Conservation (phyloP, 1,139 yeast species). For the Taphrina wiesneri region DNA sequence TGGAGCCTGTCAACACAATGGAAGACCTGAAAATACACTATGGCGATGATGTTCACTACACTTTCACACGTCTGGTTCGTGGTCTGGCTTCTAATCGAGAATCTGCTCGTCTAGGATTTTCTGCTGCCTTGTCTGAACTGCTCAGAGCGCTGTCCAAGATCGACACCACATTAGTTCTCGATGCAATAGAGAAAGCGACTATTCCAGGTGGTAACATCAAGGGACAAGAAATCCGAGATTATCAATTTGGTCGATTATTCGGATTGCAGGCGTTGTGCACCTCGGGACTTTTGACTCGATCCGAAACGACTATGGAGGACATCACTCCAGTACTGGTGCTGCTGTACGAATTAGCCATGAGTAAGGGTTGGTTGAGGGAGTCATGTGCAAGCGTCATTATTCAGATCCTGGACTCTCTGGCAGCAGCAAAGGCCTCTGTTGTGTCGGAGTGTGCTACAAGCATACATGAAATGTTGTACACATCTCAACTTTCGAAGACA, state of each 20-base stretch:
- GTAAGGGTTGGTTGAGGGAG: slow-evolving; percentile 85
- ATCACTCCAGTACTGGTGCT: slow-evolving; percentile 50
- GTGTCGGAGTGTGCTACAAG: slow-evolving; percentile 11
- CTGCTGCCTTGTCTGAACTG: slow-evolving; percentile 82
- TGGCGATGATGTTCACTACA: slow-evolving; percentile 73
- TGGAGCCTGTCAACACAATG: background rate
- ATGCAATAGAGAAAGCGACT: slow-evolving; percentile 51
- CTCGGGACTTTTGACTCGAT: slow-evolving; percentile 52
- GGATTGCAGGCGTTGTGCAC: slow-evolving; percentile 77
- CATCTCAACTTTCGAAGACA: slow-evolving; percentile 56
- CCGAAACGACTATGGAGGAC: slow-evolving; percentile 43
- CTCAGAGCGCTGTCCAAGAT: slow-evolving; percentile 11
- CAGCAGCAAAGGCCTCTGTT: slow-evolving; percentile 22
- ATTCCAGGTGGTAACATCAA: slow-evolving; percentile 34
- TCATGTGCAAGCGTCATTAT: slow-evolving; percentile 71
- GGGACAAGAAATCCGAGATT: slow-evolving; percentile 65
- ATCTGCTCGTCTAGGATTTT: slow-evolving; percentile 82
- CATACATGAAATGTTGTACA: slow-evolving; percentile 23
- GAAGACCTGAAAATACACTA: slow-evolving; percentile 15
- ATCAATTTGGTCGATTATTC: slow-evolving; percentile 78
- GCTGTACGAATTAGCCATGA: slow-evolving; percentile 60
- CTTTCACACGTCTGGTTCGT: slow-evolving; percentile 70
- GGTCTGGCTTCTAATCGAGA: slow-evolving; percentile 83
- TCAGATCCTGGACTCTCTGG: slow-evolving; percentile 51
- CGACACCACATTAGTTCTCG: slow-evolving; percentile 48